Evolutionary conservation across 129 eudicot species (phyloP).

Genomic region (Erigeron canadensis): DNA sequence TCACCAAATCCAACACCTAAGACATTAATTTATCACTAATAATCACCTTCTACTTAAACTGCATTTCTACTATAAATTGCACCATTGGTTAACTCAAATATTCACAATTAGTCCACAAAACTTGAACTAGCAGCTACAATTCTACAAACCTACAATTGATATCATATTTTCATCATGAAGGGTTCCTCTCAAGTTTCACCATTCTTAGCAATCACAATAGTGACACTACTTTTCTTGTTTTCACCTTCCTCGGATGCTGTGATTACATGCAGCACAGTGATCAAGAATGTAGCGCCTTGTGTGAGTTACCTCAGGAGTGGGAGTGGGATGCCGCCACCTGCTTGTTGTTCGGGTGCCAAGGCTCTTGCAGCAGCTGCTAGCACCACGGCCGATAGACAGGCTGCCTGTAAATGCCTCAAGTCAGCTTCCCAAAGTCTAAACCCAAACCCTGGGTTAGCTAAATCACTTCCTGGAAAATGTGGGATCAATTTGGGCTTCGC

Average conservation of each 20-base stretch:
- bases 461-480: constrained; percentile 72
- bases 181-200: constrained; percentile 22
- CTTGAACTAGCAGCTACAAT: no score
- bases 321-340: constrained; percentile 54
- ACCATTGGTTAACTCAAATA: constrained; percentile 8
- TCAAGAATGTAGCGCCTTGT: constrained; percentile 52
- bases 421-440: constrained; percentile 43
- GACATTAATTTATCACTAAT: constrained; percentile 21
- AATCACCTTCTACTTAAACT: not conserved
- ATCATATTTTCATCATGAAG: constrained; percentile 37
- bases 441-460: constrained; percentile 38
- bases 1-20: constrained; percentile 29
- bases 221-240: constrained; percentile 26
- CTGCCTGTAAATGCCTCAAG: constrained; percentile 65
- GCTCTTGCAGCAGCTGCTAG: constrained; percentile 49
- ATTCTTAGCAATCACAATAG: constrained; percentile 8
- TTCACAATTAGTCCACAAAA: not conserved
- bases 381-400: constrained; percentile 49
- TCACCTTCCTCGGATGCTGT: constrained; percentile 41
- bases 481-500: constrained; percentile 55
- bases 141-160: not conserved
- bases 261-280: constrained; percentile 52
- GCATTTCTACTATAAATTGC: constrained; percentile 29
- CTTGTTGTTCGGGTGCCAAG: constrained; percentile 66
- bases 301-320: constrained; percentile 57